phyloP scores from a whole-genome alignment of 1,284 basidiomycete genomes.

The Sporisorium graminicola region DNA sequence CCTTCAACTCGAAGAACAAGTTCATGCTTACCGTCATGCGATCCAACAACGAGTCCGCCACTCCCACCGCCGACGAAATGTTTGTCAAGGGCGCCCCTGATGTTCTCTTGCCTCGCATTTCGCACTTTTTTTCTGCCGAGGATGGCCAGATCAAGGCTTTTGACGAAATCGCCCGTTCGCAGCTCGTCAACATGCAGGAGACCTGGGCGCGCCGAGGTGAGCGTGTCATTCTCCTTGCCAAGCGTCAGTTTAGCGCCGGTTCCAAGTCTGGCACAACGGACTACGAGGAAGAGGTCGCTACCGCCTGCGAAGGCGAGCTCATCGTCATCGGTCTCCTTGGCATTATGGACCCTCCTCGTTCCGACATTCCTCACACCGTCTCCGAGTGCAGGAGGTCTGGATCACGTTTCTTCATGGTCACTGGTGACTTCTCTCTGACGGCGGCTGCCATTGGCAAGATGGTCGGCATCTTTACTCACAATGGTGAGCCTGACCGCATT shows the following conservation, averaged over 20 bases:
- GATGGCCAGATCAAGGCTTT: conserved; percentile 34
- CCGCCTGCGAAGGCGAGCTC: conserved; percentile 71
- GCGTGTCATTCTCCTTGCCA: conserved; percentile 75
- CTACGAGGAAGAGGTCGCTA: conserved; percentile 32
- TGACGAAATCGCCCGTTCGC: conserved; percentile 25
- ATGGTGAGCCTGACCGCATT: conserved; percentile 66
- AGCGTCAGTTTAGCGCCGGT: conserved; percentile 64
- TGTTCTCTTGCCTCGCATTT: conserved; percentile 71
- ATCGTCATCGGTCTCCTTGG: conserved; percentile 77
- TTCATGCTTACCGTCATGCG: conserved; percentile 74
- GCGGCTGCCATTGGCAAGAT: conserved; percentile 77
- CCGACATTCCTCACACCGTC: conserved; percentile 75
- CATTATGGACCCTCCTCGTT: conserved; percentile 77
- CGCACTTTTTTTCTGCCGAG: conserved; percentile 32
- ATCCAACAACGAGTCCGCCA: conserved; percentile 68
- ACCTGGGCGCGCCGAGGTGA: conserved; percentile 75
- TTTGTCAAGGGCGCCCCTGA: conserved; percentile 65
- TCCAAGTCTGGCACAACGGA: conserved; percentile 32
- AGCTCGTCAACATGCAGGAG: conserved; percentile 41
- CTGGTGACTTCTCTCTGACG: conserved; percentile 75
- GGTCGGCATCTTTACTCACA: conserved; percentile 75
- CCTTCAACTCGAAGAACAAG: conserved; percentile 79
- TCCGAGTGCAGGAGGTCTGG: conserved; percentile 75
- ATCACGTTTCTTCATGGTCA: conserved; percentile 79
- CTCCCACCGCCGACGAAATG: conserved; percentile 54